phyloP scores from a whole-genome alignment of 169 alveolate species.

The Plasmodium yoelii region DNA sequence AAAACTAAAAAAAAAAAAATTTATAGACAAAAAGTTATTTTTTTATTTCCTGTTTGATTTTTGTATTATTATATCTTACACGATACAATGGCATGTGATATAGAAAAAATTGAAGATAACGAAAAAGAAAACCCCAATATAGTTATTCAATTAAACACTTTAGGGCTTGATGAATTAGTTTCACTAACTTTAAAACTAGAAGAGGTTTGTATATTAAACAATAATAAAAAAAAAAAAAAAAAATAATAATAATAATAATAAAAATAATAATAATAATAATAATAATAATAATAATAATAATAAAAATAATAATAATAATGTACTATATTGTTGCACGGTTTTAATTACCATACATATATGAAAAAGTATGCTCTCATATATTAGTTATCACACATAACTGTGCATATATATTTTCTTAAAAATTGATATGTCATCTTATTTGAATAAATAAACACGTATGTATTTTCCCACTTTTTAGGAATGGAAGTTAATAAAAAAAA shows the following conservation, averaged over 20 bases:
- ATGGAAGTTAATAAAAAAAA: constrained; percentile 66
- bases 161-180: constrained; percentile 51
- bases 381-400: neutral
- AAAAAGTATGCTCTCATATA: too few species aligned
- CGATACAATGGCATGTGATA: constrained; percentile 72
- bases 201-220: constrained; percentile 23
- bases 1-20: too few species aligned
- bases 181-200: constrained; percentile 56
- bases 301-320: too few species aligned
- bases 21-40: neutral
- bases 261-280: too few species aligned
- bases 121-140: constrained; percentile 64
- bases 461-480: constrained; percentile 8
- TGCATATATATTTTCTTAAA: neutral
- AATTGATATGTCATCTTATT: neutral
- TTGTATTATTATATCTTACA: constrained; percentile 24
- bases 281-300: too few species aligned
- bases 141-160: constrained; percentile 49
- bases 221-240: too few species aligned
- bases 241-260: too few species aligned
- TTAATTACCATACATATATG: too few species aligned
- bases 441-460: neutral
- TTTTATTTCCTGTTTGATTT: constrained; percentile 11
- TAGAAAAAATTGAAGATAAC: constrained; percentile 67
- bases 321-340: too few species aligned